phyloP scores from a whole-genome alignment of 164 flowering plant species.

The Warburgia ugandensis region DNA sequence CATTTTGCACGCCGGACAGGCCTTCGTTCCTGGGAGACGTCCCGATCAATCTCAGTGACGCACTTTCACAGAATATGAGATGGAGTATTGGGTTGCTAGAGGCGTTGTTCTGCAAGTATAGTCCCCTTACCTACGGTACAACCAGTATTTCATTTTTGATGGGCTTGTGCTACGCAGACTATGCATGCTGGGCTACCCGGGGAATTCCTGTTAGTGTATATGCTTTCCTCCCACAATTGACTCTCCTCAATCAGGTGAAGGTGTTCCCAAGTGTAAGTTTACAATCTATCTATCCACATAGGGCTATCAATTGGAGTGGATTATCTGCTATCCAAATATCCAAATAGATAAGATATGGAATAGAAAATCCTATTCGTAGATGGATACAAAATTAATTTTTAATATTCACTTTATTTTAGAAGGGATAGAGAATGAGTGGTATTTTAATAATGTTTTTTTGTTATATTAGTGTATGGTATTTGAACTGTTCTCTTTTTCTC shows the following conservation, averaged over 20 bases:
- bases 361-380: no score
- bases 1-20: slow-evolving; percentile 60
- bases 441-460: not conserved
- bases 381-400: no score
- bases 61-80: slow-evolving; percentile 44
- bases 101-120: slow-evolving; percentile 43
- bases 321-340: not conserved
- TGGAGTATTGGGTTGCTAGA: slow-evolving; percentile 60
- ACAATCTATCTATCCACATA: not conserved
- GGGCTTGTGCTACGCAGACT: slow-evolving; percentile 18
- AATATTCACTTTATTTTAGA: no score
- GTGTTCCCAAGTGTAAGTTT: slow-evolving; percentile 58
- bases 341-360: not conserved
- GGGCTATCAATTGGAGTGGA: not conserved
- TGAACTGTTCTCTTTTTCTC: no score
- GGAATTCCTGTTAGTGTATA: slow-evolving; percentile 42
- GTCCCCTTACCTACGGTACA: slow-evolving; percentile 43
- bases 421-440: not conserved
- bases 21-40: slow-evolving; percentile 68
- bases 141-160: slow-evolving; percentile 24
- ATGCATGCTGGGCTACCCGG: slow-evolving; percentile 37
- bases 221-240: slow-evolving; percentile 56
- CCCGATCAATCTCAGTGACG: slow-evolving; percentile 44
- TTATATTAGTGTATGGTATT: no score
- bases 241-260: slow-evolving; percentile 36